Percentiles rank a stretch among this genome's conserved stretches.
These are phyloP conservation scores for Cryptosporidium sp. DNA, from an alignment of 169 alveolate genomes.

Conservation along the genomic window DNA sequence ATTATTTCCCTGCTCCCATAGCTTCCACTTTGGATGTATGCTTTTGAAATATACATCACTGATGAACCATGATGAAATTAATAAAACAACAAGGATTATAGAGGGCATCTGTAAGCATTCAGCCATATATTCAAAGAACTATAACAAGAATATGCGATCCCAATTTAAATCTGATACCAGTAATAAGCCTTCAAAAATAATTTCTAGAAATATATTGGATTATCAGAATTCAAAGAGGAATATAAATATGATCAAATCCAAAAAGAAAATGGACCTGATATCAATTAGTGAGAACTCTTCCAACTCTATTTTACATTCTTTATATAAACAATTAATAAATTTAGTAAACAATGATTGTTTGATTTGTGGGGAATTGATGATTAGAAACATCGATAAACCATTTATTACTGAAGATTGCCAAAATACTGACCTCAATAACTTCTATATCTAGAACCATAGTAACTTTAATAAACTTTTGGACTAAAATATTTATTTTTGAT, in stretches of 20 bases:
- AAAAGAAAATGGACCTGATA: background rate
- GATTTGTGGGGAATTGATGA: slow-evolving; percentile 70
- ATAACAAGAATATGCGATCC: background rate
- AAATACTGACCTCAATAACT: background rate
- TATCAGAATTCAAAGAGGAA: background rate
- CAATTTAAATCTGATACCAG: background rate
- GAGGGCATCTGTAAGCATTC: slow-evolving; percentile 44
- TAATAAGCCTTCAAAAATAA: background rate
- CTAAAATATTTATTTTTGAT: no score
- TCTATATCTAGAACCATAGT: background rate
- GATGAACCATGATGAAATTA: slow-evolving; percentile 47
- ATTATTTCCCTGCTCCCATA: slow-evolving; percentile 67
- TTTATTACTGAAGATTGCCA: slow-evolving; percentile 28
- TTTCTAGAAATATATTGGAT: background rate
- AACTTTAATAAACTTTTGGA: no score
- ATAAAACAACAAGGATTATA: slow-evolving; percentile 27
- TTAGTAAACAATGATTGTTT: slow-evolving; percentile 29
- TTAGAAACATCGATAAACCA: slow-evolving; percentile 44
- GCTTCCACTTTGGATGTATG: slow-evolving; percentile 67
- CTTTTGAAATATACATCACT: slow-evolving; percentile 19
- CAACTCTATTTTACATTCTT: background rate
- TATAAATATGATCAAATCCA: background rate
- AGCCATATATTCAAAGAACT: background rate
- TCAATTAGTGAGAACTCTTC: background rate
- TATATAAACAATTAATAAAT: slow-evolving; percentile 28